Evolutionary conservation across 1,284 basidiomycete species (phyloP).

Genomic region (Microbotryomycetes sp.): DNA sequence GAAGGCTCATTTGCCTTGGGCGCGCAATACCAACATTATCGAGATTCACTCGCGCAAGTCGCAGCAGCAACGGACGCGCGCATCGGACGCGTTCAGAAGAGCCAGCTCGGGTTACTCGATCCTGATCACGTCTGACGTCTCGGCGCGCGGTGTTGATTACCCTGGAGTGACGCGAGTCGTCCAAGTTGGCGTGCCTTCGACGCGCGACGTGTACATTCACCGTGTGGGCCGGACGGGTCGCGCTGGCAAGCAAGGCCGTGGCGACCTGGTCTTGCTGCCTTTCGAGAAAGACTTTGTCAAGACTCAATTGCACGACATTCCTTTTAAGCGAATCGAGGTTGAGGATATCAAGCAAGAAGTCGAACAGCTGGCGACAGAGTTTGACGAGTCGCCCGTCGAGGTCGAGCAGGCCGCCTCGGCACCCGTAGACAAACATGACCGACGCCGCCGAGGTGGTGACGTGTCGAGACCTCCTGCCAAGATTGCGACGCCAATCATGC

Average conservation of each 20-base stretch:
- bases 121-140: constrained; percentile 44
- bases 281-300: constrained; percentile 72
- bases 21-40: constrained; percentile 55
- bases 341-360: constrained; percentile 52
- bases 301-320: constrained; percentile 59
- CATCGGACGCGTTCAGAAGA: constrained; percentile 61
- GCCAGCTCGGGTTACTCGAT: constrained; percentile 48
- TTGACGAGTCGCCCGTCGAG: constrained; percentile 48
- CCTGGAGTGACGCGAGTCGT: constrained; percentile 82
- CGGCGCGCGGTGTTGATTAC: constrained; percentile 47
- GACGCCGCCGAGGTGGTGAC: background rate
- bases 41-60: constrained; percentile 81
- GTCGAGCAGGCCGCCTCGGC: constrained; percentile 24
- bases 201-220: constrained; percentile 75
- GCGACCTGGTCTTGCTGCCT: constrained; percentile 76
- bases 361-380: constrained; percentile 47
- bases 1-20: constrained; percentile 36
- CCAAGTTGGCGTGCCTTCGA: constrained; percentile 74
- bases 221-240: constrained; percentile 88
- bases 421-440: background rate
- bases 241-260: constrained; percentile 62
- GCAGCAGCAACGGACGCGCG: constrained; percentile 58
- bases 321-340: constrained; percentile 56
- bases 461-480: background rate
- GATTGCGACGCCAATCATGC: constrained; percentile 27